Conservation (phyloP, 768 basidiomycete genomes). For the Nidularia pulvinata region DNA sequence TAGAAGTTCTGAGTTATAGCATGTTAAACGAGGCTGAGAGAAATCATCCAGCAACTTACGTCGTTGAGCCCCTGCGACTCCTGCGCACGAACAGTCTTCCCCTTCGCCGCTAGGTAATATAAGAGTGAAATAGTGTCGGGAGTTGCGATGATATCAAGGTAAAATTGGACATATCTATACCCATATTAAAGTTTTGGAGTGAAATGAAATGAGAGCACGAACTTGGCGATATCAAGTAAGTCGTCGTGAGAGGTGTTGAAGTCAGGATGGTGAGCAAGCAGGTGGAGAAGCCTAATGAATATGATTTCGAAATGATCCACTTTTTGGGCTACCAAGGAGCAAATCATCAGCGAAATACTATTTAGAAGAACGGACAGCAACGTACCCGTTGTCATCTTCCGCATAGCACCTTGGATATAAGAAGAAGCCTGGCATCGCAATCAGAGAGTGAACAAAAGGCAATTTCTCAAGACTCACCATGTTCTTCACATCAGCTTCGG, state of each 20-base stretch:
- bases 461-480: slow-evolving; percentile 43
- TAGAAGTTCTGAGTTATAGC: slow-evolving; percentile 72
- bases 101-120: slow-evolving; percentile 77
- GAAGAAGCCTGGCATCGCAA: slow-evolving; percentile 43
- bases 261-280: slow-evolving; percentile 95
- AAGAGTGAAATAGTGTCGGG: slow-evolving; percentile 86
- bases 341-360: not conserved
- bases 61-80: slow-evolving; percentile 69
- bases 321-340: slow-evolving; percentile 37
- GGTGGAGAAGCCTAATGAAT: slow-evolving; percentile 83
- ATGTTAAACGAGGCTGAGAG: not conserved
- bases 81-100: slow-evolving; percentile 86
- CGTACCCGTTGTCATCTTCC: slow-evolving; percentile 44
- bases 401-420: slow-evolving; percentile 51
- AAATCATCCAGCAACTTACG: slow-evolving; percentile 32
- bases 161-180: slow-evolving; percentile 85
- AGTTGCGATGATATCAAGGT: slow-evolving; percentile 73
- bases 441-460: slow-evolving; percentile 1
- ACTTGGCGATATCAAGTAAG: slow-evolving; percentile 83
- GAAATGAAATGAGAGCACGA: slow-evolving; percentile 15
- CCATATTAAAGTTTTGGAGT: slow-evolving; percentile 3
- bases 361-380: not conserved
- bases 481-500: slow-evolving; percentile 76
- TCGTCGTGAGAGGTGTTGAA: slow-evolving; percentile 70
- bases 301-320: slow-evolving; percentile 77